Evolutionary conservation across 1,139 yeast genomes (phyloP), one percentile per base, ranked within the genome.

Genomic region (Candida mesenterica): DNA sequence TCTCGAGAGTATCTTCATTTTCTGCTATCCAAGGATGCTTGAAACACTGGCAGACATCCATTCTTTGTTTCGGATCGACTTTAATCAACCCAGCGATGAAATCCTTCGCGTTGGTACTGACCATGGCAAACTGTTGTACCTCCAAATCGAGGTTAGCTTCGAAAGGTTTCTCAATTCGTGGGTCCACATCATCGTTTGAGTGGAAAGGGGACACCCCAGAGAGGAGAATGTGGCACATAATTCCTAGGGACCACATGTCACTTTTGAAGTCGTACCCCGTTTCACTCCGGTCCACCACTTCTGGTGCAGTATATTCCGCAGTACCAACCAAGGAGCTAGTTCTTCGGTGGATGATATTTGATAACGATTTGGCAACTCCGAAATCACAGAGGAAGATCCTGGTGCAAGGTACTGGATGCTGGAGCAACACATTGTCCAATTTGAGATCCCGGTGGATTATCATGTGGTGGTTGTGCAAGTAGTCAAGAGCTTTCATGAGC

Each of bases 281-380:
- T n/a, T n/a, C 79, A 27, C 20, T 53, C 19, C 28, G 27, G 13
- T 31, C 18, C 26, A 53, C 51, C 3, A 57, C 47, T 38, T 81
- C 87, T 0, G 87, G 87, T 0, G 87, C 87, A 39, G 79, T 72
- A 47, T 79, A 80, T 48, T 79, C 87, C 0, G 81, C 77, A 0
- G 87, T 80, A 1, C 88, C 88, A 1, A 78, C 82, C 2, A 77
- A 63, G 0, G 86, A 75, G 33, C 62, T 66, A 66, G 79, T 70
- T 41, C 82, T 56, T 27, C 44, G 44, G 25, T 36, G n/a, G n/a
- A n/a, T n/a, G n/a, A n/a, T 34, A 4, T 37, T 28, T 30, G 35
- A n/a, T 16, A 23, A 20, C 31, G 55, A 53, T 47, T 73, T 75
- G 0, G 88, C 85, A 36, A 77, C 73, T 0, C 88, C 88, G 59